Base-by-base conservation (phyloP, 2,329 filamentous ascomycete species). In the Trichoderma pleuroti region DNA sequence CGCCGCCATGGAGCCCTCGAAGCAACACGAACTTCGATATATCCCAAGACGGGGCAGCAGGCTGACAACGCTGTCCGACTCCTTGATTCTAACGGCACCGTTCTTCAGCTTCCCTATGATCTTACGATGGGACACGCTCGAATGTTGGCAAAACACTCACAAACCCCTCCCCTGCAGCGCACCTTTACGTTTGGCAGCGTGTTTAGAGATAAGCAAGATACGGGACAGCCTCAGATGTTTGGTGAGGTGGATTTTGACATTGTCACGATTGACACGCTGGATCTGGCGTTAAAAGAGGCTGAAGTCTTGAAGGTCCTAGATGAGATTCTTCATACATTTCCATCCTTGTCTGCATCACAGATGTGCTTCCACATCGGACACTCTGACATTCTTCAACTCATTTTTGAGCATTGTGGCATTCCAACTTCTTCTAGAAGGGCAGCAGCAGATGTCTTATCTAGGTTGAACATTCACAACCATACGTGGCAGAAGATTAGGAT, bases 171-270 rank as follows among this genome's bases (percentile, higher is more conserved):
- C 1, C 82, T 93, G 6, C 88, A 93, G 74, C 92, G 93, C 74
- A 93, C 92, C 0, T 97, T 93, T 79, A 90, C 92, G 0, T 98
- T 99, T 78, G 94, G 94, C 8, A 91, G 87, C 39, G 94, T 98
- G 1, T 98, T 93, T 78, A 89, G 96, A 52, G 92, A 97, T 73
- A 90, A 88, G 59, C 85, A 90, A 62, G 90, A 90, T 69, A 94
- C 93, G 9, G 92, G 93, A 2, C 92, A 97, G 75, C 96, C 96
- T 8, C 87, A 87, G 70, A 92, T 91, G 76, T 92, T 93, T 78
- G 92, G 93, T 11, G 96, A 98, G 78, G 94, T 97, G 3, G 94
- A 98, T 79, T 99, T 98, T 79, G 96, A 99, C 80, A 94, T 99
- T 72, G 87, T 97, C n/a, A 95, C 94, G 0, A 87, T 89, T 57